Percentiles rank a stretch among this genome's conserved stretches.
Conservation (phyloP, 2,329 filamentous ascomycete genomes). For the Neopestalotiopsis clavispora region DNA sequence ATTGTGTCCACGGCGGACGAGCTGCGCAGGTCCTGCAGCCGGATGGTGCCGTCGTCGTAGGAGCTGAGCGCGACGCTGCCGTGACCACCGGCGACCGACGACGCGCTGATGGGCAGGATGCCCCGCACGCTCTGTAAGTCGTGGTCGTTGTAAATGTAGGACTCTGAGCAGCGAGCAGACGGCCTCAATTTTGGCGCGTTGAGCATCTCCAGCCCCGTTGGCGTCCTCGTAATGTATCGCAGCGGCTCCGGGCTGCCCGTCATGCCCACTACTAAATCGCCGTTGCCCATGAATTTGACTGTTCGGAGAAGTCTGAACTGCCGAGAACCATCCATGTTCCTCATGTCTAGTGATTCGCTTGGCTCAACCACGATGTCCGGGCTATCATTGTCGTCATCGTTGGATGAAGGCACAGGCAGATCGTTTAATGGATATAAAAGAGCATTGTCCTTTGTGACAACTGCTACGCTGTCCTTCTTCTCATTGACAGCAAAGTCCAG, state of each 20-base stretch:
- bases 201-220: constrained; percentile 46
- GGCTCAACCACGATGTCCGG: constrained; percentile 24
- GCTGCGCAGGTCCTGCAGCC: constrained; percentile 56
- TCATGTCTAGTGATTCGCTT: constrained; percentile 27
- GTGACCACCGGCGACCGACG: constrained; percentile 36
- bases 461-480: constrained; percentile 33
- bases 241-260: constrained; percentile 48
- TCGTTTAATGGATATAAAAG: constrained; percentile 38
- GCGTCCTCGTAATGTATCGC: constrained; percentile 50
- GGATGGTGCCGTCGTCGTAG: constrained; percentile 58
- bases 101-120: constrained; percentile 48
- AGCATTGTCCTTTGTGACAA: constrained; percentile 39
- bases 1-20: constrained; percentile 50
- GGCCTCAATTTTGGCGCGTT: constrained; percentile 37
- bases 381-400: constrained; percentile 15
- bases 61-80: constrained; percentile 52
- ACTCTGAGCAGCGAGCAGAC: constrained; percentile 19
- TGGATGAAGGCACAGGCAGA: constrained; percentile 14
- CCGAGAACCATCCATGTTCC: constrained; percentile 20
- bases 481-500: constrained; percentile 40
- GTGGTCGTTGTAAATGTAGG: constrained; percentile 31
- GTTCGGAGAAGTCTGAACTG: constrained; percentile 35
- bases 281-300: constrained; percentile 51
- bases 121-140: constrained; percentile 45
- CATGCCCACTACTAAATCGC: constrained; percentile 51